phyloP scores from a whole-genome alignment of 169 alveolate species.

The Plasmodium vinckei region DNA sequence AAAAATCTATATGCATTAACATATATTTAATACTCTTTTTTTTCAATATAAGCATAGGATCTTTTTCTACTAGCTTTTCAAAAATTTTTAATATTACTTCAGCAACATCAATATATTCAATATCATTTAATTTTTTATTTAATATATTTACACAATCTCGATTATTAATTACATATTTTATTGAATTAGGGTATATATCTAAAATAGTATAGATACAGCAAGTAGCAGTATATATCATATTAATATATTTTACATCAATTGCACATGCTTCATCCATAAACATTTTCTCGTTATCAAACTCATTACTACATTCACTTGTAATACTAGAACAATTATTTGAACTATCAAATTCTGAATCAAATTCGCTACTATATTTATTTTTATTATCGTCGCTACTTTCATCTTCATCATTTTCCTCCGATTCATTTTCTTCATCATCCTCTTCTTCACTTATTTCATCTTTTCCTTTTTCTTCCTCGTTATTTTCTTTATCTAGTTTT shows the following conservation, averaged over 20 bases:
- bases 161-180: conserved; percentile 56
- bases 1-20: conserved; percentile 77
- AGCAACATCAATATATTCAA: conserved; percentile 76
- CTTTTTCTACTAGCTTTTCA: conserved; percentile 73
- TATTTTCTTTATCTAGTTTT: not conserved
- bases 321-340: conserved; percentile 42
- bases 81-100: conserved; percentile 72
- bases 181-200: conserved; percentile 61
- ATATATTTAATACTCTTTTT: conserved; percentile 73
- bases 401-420: conserved; percentile 5
- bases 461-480: not conserved
- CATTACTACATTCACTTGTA: conserved; percentile 51
- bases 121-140: conserved; percentile 70
- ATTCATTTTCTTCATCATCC: not conserved
- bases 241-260: conserved; percentile 64
- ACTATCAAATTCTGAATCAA: conserved; percentile 13
- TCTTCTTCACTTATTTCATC: conserved; percentile 21
- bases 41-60: conserved; percentile 76
- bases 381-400: conserved; percentile 12
- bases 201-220: conserved; percentile 65
- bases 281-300: conserved; percentile 39
- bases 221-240: conserved; percentile 73
- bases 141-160: conserved; percentile 56
- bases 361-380: conserved; percentile 22
- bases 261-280: conserved; percentile 41